Evolutionary conservation across 2,329 filamentous ascomycete genomes (phyloP).

Genomic region (Ceratocystis destructans): DNA sequence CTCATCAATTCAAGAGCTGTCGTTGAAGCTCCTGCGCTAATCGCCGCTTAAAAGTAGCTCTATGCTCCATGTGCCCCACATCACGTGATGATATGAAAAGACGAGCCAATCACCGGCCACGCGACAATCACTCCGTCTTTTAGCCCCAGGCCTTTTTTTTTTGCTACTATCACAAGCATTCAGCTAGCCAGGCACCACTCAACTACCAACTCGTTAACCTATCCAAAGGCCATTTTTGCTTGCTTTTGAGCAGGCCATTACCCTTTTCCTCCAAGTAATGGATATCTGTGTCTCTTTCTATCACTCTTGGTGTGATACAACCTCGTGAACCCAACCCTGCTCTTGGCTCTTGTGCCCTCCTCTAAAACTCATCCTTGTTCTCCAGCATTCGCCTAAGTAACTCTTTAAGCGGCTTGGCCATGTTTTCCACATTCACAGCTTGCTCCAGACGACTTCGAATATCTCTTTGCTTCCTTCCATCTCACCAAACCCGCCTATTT

Average conservation of each 20-base stretch:
- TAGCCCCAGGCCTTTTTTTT: neutral
- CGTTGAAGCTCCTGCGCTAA: slow-evolving; percentile 2
- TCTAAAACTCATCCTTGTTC: neutral
- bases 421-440: slow-evolving; percentile 1
- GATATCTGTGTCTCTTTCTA: neutral
- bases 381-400: neutral
- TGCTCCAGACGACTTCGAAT: neutral
- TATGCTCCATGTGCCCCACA: slow-evolving; percentile 5
- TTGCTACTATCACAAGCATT: neutral
- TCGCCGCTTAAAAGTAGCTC: neutral
- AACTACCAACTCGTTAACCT: neutral
- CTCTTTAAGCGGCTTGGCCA: neutral
- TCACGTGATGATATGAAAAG: slow-evolving; percentile 17
- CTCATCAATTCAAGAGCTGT: slow-evolving; percentile 1
- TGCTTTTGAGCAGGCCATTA: neutral
- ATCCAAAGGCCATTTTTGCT: neutral
- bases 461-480: neutral
- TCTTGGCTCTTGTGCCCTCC: neutral
- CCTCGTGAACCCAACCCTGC: neutral
- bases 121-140: neutral
- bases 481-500: neutral
- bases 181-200: neutral
- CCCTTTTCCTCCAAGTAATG: neutral
- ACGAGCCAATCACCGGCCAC: neutral
- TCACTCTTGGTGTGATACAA: slow-evolving; percentile 5